A percentile compares a stretch with the other conserved stretches of the same genome.
These are phyloP conservation scores for Fusarium mexicanum DNA, from an alignment of 2,329 filamentous ascomycete genomes.

Conservation along the genomic window DNA sequence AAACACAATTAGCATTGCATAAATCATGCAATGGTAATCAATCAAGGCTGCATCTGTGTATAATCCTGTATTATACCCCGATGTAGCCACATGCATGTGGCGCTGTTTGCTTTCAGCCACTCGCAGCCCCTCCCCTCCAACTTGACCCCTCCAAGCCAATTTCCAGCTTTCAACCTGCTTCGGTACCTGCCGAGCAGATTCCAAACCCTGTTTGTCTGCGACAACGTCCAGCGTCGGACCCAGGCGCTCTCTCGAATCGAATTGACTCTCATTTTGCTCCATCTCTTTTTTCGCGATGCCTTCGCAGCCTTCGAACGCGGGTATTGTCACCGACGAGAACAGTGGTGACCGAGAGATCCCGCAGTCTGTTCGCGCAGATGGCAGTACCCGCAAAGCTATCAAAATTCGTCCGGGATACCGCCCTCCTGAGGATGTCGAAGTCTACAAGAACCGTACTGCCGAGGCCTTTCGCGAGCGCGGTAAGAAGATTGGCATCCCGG, in stretches of 20 bases:
- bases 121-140: conserved; percentile 23
- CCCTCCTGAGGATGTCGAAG: conserved; percentile 92
- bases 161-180: conserved; percentile 17
- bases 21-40: not conserved
- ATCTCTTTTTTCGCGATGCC: conserved; percentile 51
- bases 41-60: not conserved
- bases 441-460: conserved; percentile 93
- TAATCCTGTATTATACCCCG: not conserved
- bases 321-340: conserved; percentile 78
- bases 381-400: conserved; percentile 92
- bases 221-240: conserved; percentile 2
- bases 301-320: conserved; percentile 67
- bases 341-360: conserved; percentile 91
- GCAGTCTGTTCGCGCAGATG: conserved; percentile 85
- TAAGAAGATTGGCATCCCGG: conserved; percentile 71
- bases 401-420: conserved; percentile 92
- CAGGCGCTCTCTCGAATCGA: not conserved
- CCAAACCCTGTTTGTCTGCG: conserved; percentile 2
- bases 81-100: conserved; percentile 24
- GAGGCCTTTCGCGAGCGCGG: conserved; percentile 84
- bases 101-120: conserved; percentile 1
- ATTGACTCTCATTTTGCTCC: not conserved
- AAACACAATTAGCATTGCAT: not conserved
- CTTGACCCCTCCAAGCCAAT: conserved; percentile 22
- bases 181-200: conserved; percentile 32